phyloP scores from a whole-genome alignment of 2,329 filamentous ascomycete genomes.

The Rachicladosporium sp. region DNA sequence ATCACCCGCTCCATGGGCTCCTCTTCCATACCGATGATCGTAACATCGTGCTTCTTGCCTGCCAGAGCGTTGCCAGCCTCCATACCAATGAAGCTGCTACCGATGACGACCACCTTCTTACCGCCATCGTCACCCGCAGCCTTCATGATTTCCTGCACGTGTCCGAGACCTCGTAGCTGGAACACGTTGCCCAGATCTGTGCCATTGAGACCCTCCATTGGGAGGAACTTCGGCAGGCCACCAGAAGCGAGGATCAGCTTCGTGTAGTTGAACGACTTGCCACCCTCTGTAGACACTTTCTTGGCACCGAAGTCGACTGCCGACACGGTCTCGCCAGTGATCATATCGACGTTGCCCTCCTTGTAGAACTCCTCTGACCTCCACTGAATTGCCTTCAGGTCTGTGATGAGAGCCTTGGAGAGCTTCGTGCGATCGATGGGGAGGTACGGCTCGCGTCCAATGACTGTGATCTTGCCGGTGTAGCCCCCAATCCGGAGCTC shows the following conservation, averaged over 20 bases:
- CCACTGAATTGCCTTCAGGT: constrained; percentile 65
- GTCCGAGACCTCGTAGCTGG: constrained; percentile 60
- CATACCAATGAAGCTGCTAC: constrained; percentile 95
- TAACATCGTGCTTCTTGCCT: constrained; percentile 66
- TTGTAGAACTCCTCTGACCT: constrained; percentile 68
- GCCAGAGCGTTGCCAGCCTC: constrained; percentile 78
- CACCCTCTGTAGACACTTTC: constrained; percentile 59
- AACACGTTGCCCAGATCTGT: constrained; percentile 72
- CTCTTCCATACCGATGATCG: constrained; percentile 78
- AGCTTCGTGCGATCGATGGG: constrained; percentile 92
- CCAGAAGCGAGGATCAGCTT: constrained; percentile 89
- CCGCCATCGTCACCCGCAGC: constrained; percentile 66
- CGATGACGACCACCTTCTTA: constrained; percentile 87
- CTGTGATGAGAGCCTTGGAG: constrained; percentile 81
- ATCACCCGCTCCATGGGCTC: constrained; percentile 77
- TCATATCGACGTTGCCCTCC: constrained; percentile 43
- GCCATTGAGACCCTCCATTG: constrained; percentile 69
- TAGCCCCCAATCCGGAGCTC: constrained; percentile 72
- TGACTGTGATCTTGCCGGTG: constrained; percentile 65
- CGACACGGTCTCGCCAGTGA: constrained; percentile 49
- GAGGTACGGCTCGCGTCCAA: constrained; percentile 66
- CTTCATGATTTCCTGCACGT: constrained; percentile 63
- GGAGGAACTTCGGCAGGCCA: constrained; percentile 61
- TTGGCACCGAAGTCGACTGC: constrained; percentile 64
- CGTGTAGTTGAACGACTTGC: constrained; percentile 61